Base-by-base conservation (phyloP, 441 rosid genomes). In the Gossypium trilobum region DNA sequence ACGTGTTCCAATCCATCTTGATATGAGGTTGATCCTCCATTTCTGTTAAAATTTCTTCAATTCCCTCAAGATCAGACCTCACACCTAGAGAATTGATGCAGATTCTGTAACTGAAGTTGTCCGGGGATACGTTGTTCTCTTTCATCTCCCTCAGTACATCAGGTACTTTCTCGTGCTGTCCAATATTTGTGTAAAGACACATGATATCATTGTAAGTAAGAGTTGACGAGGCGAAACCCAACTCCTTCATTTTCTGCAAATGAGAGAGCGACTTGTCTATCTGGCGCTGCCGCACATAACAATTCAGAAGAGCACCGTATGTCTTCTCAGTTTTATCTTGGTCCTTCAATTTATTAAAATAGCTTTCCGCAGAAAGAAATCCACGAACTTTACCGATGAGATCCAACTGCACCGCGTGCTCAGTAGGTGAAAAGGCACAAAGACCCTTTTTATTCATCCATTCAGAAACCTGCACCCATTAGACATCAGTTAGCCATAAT, bases 321-420 rank as follows among this genome's bases (percentile, higher is more conserved):
- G 95, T 89, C 84, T 89, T 88, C 0, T 82, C 86, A 72, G 78
- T 92, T 81, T 84, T 91, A 70, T 89, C 88, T 17, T 85, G 83
- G 39, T 89, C 93, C 81, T 78, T 82, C 65, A 91, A 81, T 73
- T 56, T 79, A 10, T 65, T 72, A 66, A 93, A 91, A 75, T 93
- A 93, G 64, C 57, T 78, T 82, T 91, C 97, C 0, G 98, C 97
- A 48, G 87, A 77, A 16, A 73, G 59, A 65, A 86, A 81, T 55
- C 93, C 98, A 16, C 74, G 84, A 29, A 92, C 95, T 77, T 85
- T 82, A 23, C 97, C 97, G 3, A 91, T 83, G 69, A 92, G 82
- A 80, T 92, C 91, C 66, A 92, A 74, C 60, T 86, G 92, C 74
- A 92, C 92, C 2, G 98, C 98, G 70, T 85, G 93, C 25, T 91